These are phyloP conservation scores for Talaromyces sp. DNA, from an alignment of 2,329 filamentous ascomycete genomes.

Conservation along the genomic window DNA sequence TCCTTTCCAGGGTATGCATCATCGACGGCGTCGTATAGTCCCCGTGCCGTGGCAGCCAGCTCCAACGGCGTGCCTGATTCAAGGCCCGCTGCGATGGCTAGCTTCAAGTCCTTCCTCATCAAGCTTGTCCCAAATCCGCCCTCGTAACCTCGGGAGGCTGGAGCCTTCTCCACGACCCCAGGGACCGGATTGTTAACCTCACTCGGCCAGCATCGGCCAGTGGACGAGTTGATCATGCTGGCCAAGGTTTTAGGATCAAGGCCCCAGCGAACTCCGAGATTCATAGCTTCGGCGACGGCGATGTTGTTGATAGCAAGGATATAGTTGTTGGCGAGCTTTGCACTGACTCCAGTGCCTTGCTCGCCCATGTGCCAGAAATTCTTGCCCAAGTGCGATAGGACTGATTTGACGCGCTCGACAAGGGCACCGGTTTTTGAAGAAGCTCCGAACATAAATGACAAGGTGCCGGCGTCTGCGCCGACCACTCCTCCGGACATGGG, in stretches of 20 bases:
- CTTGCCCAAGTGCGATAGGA: constrained; percentile 77
- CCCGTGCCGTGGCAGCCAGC: constrained; percentile 56
- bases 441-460: constrained; percentile 94
- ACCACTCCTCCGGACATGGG: constrained; percentile 97
- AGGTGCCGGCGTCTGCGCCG: constrained; percentile 75
- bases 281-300: constrained; percentile 62
- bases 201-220: constrained; percentile 92
- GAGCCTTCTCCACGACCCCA: constrained; percentile 70
- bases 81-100: constrained; percentile 66
- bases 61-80: constrained; percentile 62
- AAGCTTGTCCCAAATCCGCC: constrained; percentile 72
- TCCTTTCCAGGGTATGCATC: constrained; percentile 62
- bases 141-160: constrained; percentile 67
- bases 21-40: constrained; percentile 64
- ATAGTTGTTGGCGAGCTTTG: constrained; percentile 97
- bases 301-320: constrained; percentile 90
- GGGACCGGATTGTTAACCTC: constrained; percentile 93
- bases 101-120: constrained; percentile 73
- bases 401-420: constrained; percentile 59
- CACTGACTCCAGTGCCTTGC: constrained; percentile 79
- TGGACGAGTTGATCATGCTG: constrained; percentile 85
- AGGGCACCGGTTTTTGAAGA: constrained; percentile 46
- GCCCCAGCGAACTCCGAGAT: constrained; percentile 58
- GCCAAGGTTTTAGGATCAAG: constrained; percentile 63
- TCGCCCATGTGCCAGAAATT: constrained; percentile 78